phyloP scores from a whole-genome alignment of 345 rosid genomes.

The Angophora floribunda region DNA sequence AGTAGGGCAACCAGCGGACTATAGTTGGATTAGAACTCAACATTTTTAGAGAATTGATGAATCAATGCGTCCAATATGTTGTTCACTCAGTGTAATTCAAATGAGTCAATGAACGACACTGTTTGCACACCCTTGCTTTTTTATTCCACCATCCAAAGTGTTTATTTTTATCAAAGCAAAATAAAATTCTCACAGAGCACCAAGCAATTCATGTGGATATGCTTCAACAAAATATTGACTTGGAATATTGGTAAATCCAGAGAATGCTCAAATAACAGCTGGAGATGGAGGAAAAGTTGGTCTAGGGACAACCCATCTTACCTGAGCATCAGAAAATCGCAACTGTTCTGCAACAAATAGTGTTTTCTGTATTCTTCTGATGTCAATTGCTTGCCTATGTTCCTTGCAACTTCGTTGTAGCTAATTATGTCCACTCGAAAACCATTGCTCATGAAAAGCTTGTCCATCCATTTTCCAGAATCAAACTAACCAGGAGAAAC shows the following conservation, averaged over 20 bases:
- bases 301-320: conserved; percentile 2
- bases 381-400: conserved; percentile 39
- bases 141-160: neutral
- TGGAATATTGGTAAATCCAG: neutral
- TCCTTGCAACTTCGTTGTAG: conserved; percentile 44
- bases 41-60: neutral
- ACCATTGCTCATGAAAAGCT: conserved; percentile 64
- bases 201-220: neutral
- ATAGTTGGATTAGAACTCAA: neutral
- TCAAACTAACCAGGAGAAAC: conserved; percentile 30
- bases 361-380: conserved; percentile 28
- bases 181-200: neutral
- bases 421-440: conserved; percentile 36
- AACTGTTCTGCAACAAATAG: conserved; percentile 70
- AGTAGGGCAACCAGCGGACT: neutral
- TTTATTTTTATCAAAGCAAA: neutral
- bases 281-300: neutral
- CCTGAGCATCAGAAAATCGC: conserved; percentile 88
- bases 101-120: neutral
- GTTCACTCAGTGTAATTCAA: neutral
- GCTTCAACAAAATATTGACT: neutral
- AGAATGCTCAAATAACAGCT: neutral
- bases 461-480: conserved; percentile 41
- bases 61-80: neutral
- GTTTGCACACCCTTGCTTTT: neutral